Evolutionary conservation across 805 yeast genomes (phyloP).

Genomic region (Yamadazyma olivae): DNA sequence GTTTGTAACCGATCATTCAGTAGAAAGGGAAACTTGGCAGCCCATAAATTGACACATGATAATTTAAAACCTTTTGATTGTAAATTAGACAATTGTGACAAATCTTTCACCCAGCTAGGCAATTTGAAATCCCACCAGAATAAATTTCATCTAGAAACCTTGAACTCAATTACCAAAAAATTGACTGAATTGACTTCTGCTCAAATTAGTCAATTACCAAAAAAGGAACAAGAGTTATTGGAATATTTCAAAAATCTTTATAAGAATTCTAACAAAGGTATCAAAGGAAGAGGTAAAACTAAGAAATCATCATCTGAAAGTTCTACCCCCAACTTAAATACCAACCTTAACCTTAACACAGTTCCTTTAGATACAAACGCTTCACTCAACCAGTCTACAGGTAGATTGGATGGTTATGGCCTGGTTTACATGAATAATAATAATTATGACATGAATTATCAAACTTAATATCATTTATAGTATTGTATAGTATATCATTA

Average conservation of each 20-base stretch:
- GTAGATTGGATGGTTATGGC: conserved; percentile 3
- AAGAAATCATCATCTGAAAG: background rate
- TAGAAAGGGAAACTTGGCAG: conserved; percentile 88
- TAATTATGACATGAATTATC: conserved; percentile 6
- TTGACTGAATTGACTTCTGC: conserved; percentile 59
- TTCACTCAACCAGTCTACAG: too few relatives aligned
- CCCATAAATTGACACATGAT: conserved; percentile 81
- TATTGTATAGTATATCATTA: background rate
- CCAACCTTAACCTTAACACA: too few relatives aligned
- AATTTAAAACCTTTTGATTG: conserved; percentile 77
- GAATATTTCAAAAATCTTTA: conserved; percentile 78
- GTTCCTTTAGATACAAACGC: too few relatives aligned
- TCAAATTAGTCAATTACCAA: conserved; percentile 46
- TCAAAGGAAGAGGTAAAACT: conserved; percentile 80
- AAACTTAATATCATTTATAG: background rate
- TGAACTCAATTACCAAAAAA: conserved; percentile 62
- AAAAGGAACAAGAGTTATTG: conserved; percentile 64
- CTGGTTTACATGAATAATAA: conserved; percentile 5
- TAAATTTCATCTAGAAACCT: conserved; percentile 73
- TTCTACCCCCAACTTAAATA: background rate
- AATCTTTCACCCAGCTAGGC: conserved; percentile 87
- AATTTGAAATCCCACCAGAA: conserved; percentile 94
- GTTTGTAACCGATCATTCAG: conserved; percentile 76
- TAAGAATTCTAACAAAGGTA: conserved; percentile 87
- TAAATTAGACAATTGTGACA: conserved; percentile 75